Evolutionary conservation across 768 basidiomycete genomes (phyloP).

Genomic region (Mrakia blollopis): DNA sequence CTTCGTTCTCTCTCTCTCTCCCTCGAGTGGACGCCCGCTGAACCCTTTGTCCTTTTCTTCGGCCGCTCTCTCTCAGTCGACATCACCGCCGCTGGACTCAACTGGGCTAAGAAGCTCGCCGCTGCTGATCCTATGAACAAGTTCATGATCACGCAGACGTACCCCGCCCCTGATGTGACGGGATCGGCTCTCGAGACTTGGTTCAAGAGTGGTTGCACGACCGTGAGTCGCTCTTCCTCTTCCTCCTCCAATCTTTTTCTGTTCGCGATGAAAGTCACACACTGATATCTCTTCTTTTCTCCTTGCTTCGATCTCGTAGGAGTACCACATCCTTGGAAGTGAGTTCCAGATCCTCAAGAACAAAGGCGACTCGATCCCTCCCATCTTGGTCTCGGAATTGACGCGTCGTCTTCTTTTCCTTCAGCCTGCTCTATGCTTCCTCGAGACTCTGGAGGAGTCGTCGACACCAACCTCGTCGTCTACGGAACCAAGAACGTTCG

Average conservation of each 20-base stretch:
- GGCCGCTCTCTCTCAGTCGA: not conserved
- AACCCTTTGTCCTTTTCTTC: not conserved
- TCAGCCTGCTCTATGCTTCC: constrained; percentile 58
- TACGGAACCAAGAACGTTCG: constrained; percentile 59
- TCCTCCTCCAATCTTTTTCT: too few relatives aligned
- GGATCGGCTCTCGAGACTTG: constrained; percentile 13
- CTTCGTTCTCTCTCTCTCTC: not conserved
- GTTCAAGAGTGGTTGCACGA: constrained; percentile 37
- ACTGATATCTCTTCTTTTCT: too few relatives aligned
- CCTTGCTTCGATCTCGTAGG: constrained; percentile 31
- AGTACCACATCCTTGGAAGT: constrained; percentile 50
- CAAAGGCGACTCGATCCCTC: too few relatives aligned
- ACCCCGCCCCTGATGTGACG: constrained; percentile 2
- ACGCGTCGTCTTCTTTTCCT: not conserved
- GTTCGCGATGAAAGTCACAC: too few relatives aligned
- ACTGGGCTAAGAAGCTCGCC: constrained; percentile 30
- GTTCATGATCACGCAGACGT: constrained; percentile 24
- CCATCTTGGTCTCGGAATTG: too few relatives aligned
- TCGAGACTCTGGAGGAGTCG: constrained; percentile 53
- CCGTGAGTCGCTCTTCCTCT: constrained; percentile 29
- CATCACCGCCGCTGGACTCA: constrained; percentile 21
- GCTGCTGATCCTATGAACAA: constrained; percentile 21
- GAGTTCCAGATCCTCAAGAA: too few relatives aligned
- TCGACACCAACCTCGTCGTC: constrained; percentile 54
- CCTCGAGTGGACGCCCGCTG: not conserved